Evolutionary conservation across 2,329 filamentous ascomycete genomes (phyloP), one percentile per base, ranked within the genome.

Genomic region (Venturia aucupariae): DNA sequence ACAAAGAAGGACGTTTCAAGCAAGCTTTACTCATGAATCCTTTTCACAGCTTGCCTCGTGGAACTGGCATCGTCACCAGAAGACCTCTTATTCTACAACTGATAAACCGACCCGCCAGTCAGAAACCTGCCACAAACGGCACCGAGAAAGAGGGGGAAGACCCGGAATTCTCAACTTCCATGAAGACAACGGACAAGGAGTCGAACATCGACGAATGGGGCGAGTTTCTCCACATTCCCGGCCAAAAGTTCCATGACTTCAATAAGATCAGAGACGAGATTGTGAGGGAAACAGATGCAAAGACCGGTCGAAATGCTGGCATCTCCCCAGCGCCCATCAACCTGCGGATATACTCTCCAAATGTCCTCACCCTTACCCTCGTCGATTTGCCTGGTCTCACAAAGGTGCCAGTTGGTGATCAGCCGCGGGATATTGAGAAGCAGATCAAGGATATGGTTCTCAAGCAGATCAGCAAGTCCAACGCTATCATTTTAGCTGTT

Each of bases 191-290:
- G 69, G 94, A 97, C 77, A 89, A 90, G 76, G 89, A 92, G 70
- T 90, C 92, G 72, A 99, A 99, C 77, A 77, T 84, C 24, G 92
- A 97, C 74, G 94, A 99, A 78, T 99, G 95, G 90, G 94, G 93
- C 81, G 94, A 99, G 82, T 99, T 99, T 78, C 82, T 99, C 68
- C 94, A 99, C 77, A 90, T 99, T 68, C 93, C 94, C 24, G 94
- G 92, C 71, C 90, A 97, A 79, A 97, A 97, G 79, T 97, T 96
- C 81, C 87, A 87, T 79, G 94, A 99, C 80, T 99, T 99, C 81
- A 90, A 92, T 82, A 96, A 97, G 82, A 96, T 99, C 72, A 86
- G 94, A 71, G 94, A 97, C 65, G 94, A 99, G 80, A 99, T 99
- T 75, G 89, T 93, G 69, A 88, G 90, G 72, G 94, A 99, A 80